These are phyloP conservation scores for Licmophora abbreviata DNA, from an alignment of 108 stramenopile species.

Conservation along the genomic window DNA sequence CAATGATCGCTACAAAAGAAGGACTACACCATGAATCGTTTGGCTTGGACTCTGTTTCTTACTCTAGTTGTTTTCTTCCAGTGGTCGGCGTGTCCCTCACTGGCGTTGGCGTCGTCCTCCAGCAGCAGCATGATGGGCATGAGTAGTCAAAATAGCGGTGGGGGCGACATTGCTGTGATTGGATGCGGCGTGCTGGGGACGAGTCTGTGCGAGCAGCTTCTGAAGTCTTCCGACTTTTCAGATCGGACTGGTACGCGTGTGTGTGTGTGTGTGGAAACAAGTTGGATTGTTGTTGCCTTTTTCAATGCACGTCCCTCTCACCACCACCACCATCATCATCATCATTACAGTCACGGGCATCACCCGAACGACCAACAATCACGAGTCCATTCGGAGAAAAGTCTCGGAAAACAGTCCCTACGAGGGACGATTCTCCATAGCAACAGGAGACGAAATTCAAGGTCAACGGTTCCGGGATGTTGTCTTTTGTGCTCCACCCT, in stretches of 20 bases:
- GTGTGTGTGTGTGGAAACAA: neutral
- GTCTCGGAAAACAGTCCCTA: constrained; percentile 19
- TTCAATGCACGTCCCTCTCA: neutral
- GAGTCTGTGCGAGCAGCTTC: constrained; percentile 65
- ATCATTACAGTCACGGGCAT: constrained; percentile 49
- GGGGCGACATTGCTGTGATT: constrained; percentile 38
- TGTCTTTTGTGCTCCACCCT: constrained; percentile 88
- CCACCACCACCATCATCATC: neutral
- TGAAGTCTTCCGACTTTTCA: constrained; percentile 35
- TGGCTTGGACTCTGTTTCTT: no score
- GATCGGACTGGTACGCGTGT: constrained; percentile 21
- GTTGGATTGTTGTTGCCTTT: neutral
- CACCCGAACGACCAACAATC: constrained; percentile 59
- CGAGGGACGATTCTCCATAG: constrained; percentile 29
- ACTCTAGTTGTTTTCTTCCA: no score
- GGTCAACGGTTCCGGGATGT: constrained; percentile 48
- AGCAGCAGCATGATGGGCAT: no score
- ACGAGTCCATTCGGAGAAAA: constrained; percentile 40
- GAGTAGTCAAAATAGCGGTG: no score
- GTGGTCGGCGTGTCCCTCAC: no score
- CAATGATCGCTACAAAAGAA: no score
- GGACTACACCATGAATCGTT: no score
- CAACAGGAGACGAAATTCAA: constrained; percentile 33
- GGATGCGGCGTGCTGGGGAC: constrained; percentile 85
- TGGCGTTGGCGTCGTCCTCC: no score